phyloP scores from a whole-genome alignment of 1,139 yeast genomes.

The Candida pseudocylindracea region DNA sequence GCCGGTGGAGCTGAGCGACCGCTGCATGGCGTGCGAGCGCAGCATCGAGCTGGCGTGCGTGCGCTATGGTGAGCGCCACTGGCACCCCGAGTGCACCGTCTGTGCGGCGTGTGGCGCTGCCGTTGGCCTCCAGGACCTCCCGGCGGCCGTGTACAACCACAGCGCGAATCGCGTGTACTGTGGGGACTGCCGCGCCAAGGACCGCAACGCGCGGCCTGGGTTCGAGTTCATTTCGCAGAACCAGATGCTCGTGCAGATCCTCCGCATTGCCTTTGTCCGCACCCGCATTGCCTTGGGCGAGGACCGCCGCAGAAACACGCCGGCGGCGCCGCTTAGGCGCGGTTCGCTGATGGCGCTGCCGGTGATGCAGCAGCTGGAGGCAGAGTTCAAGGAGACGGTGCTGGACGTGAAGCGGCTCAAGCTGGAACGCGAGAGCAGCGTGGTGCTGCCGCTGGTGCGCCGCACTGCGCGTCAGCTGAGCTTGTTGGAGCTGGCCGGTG shows the following conservation, averaged over 20 bases:
- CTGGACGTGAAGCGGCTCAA: constrained; percentile 62
- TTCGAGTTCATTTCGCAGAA: constrained; percentile 47
- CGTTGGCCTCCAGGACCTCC: constrained; percentile 3
- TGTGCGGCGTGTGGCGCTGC: constrained; percentile 32
- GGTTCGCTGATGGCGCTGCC: too few species aligned
- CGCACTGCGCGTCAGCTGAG: constrained; percentile 23
- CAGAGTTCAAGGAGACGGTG: constrained; percentile 42
- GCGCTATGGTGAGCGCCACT: constrained; percentile 35
- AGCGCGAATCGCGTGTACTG: constrained; percentile 9
- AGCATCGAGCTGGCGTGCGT: constrained; percentile 73
- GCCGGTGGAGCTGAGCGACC: constrained; percentile 52
- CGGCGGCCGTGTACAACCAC: constrained; percentile 2
- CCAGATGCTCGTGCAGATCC: constrained; percentile 48
- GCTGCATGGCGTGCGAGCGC: constrained; percentile 46
- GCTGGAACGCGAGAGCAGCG: constrained; percentile 51
- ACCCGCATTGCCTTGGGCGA: constrained; percentile 43
- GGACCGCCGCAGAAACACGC: constrained; percentile 2
- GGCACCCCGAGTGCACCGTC: constrained; percentile 60
- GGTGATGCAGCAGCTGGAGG: constrained; percentile 7
- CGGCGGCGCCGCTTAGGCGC: background rate
- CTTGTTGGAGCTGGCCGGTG: constrained; percentile 29
- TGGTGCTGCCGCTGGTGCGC: constrained; percentile 29
- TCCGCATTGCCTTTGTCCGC: constrained; percentile 69
- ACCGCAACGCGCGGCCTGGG: constrained; percentile 12
- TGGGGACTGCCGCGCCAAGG: constrained; percentile 15